These are phyloP conservation scores for Brassica incana DNA, from an alignment of 345 rosid species.

Conservation along the genomic window DNA sequence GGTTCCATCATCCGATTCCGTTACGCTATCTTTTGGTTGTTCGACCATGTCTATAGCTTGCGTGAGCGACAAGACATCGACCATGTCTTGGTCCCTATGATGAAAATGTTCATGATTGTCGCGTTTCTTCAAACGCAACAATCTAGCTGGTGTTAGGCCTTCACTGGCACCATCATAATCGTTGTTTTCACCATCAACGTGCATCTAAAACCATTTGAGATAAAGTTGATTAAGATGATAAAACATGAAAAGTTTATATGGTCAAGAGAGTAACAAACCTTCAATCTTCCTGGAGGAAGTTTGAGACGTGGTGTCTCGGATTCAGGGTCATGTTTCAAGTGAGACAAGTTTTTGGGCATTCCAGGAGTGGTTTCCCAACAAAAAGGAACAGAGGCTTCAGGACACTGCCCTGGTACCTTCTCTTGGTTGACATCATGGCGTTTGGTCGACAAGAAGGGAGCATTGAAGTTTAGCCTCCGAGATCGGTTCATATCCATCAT, in stretches of 20 bases:
- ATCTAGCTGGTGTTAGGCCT: conserved; percentile 40
- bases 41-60: conserved; percentile 81
- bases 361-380: conserved; percentile 91
- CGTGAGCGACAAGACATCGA: conserved; percentile 69
- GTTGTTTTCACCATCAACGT: conserved; percentile 43
- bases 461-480: conserved; percentile 63
- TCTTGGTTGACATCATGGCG: conserved; percentile 41
- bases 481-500: conserved; percentile 44
- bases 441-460: conserved; percentile 71
- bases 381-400: conserved; percentile 58
- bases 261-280: conserved; percentile 33
- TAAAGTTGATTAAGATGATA: not conserved
- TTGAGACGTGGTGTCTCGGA: conserved; percentile 61
- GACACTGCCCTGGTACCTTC: conserved; percentile 29
- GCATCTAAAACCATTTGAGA: conserved; percentile 16
- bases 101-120: conserved; percentile 17
- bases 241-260: not conserved
- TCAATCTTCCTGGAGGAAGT: conserved; percentile 62
- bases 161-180: conserved; percentile 31
- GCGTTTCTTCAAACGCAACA: conserved; percentile 24
- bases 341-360: conserved; percentile 51
- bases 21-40: conserved; percentile 41
- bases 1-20: conserved; percentile 31
- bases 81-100: conserved; percentile 27
- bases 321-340: conserved; percentile 30